Evolutionary conservation across 106 monocot genomes (phyloP).

Genomic region (Cymbidium sinense): DNA sequence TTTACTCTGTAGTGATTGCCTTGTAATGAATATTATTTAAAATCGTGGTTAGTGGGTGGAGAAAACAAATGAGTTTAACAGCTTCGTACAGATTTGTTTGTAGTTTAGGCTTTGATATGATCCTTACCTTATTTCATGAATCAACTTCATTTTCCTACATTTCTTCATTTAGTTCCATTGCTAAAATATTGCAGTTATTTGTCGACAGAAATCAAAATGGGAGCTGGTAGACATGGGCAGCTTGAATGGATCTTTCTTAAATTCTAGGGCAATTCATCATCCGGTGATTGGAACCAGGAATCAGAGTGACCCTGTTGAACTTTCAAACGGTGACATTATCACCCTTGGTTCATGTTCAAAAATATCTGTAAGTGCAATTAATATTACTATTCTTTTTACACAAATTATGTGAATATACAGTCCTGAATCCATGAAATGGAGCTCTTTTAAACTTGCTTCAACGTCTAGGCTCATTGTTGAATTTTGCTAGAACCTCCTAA

Average conservation of each 20-base stretch:
- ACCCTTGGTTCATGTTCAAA: slow-evolving; percentile 78
- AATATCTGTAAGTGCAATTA: slow-evolving; percentile 52
- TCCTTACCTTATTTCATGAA: background rate
- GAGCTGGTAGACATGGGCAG: slow-evolving; percentile 88
- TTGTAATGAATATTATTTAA: background rate
- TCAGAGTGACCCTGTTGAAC: slow-evolving; percentile 61
- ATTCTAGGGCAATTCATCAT: slow-evolving; percentile 53
- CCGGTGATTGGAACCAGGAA: slow-evolving; percentile 46
- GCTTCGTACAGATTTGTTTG: background rate
- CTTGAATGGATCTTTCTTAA: slow-evolving; percentile 87
- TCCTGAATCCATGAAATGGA: background rate
- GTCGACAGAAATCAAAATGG: slow-evolving; percentile 68
- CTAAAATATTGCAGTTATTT: slow-evolving; percentile 2
- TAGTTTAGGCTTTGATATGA: background rate
- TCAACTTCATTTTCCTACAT: background rate
- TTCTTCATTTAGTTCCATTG: background rate
- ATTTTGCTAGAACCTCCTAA: too few species aligned
- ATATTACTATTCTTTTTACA: background rate
- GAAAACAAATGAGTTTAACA: background rate
- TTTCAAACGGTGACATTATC: slow-evolving; percentile 71
- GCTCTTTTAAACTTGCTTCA: too few species aligned
- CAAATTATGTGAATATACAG: background rate
- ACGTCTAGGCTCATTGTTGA: too few species aligned
- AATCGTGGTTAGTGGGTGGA: background rate
- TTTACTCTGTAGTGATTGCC: background rate